Evolutionary conservation across 2,329 filamentous ascomycete species (phyloP), one percentile per base, ranked within the genome.

Genomic region (Ophiostoma sp.): DNA sequence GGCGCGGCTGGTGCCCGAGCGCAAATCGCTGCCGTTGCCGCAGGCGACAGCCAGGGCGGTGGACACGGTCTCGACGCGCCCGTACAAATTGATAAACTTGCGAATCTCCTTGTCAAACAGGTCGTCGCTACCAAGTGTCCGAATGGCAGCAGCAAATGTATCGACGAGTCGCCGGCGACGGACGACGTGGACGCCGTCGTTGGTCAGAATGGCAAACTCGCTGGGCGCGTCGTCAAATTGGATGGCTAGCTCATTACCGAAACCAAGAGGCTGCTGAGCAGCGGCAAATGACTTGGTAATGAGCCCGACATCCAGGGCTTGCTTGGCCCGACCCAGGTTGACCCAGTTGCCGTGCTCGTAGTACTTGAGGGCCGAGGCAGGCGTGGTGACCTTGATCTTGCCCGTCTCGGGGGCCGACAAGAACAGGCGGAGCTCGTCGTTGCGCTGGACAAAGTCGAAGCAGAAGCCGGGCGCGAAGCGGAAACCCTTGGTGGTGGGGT

Each of bases 231-330:
- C 87, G 78, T 99, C 96, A 78, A 96, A 99, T 78, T 99, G 97
- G n/a, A 97, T 92, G 1, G 96, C 94, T 72, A 98, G 85, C 82
- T 99, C 96, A 78, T 99, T 99, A 12, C 95, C 95, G 78, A 97
- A 98, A 0, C 95, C 95, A 28, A 90, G 80, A 0, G 93, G 92
- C 33, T 89, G 88, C 12, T 83, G 83, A 0, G 90, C 87, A 11
- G 92, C 92, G 19, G 90, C 87, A 77, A 94, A 95, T 0, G 92
- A 89, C 68, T 88, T 87, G 0, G 92, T 93, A 36, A 94, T 89
- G 15, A 94, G 83, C 1, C 94, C 94, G 73, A 98, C 89, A 76
- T 93, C 93, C 79, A 97, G 91, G 7, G 92, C 90, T 45, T 87
- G 87, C 78, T 93, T 87, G 9, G 77, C 90, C 1, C 74, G 74